Percentiles rank a stretch among this genome's conserved stretches.
These are phyloP conservation scores for Collybiopsis luxurians DNA, from an alignment of 768 basidiomycete genomes.

Conservation along the genomic window DNA sequence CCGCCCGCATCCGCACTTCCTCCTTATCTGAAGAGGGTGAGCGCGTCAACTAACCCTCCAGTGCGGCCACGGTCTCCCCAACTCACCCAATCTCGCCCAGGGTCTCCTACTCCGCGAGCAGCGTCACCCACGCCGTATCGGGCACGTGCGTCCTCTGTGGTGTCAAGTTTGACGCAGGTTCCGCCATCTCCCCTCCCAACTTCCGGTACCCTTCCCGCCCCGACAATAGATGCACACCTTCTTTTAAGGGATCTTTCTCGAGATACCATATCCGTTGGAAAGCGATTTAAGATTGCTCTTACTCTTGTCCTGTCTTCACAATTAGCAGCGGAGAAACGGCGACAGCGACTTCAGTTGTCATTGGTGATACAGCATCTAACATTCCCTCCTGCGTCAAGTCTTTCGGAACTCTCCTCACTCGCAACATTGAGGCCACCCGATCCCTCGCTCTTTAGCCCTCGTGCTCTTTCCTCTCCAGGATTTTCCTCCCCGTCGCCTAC, in stretches of 20 bases:
- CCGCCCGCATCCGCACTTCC: slow-evolving; percentile 73
- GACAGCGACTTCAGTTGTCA: slow-evolving; percentile 37
- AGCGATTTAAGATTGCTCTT: slow-evolving; percentile 58
- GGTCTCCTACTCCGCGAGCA: slow-evolving; percentile 47
- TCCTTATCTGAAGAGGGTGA: slow-evolving; percentile 64
- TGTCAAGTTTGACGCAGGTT: slow-evolving; percentile 31
- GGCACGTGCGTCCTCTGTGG: slow-evolving; percentile 39
- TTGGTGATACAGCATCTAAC: slow-evolving; percentile 69
- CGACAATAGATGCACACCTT: slow-evolving; percentile 58
- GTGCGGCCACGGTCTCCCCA: slow-evolving; percentile 62
- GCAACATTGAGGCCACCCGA: slow-evolving; percentile 24
- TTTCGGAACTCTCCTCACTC: slow-evolving; percentile 16
- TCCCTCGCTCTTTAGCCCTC: slow-evolving; percentile 32
- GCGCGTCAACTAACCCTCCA: slow-evolving; percentile 27
- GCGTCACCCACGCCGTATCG: slow-evolving; percentile 42
- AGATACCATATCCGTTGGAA: slow-evolving; percentile 44
- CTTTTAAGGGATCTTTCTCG: slow-evolving; percentile 49
- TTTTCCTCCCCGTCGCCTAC: slow-evolving; percentile 51
- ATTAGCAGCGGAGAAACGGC: slow-evolving; percentile 30
- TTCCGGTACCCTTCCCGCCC: slow-evolving; percentile 17
- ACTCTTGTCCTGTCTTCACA: slow-evolving; percentile 49
- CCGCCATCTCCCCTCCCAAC: slow-evolving; percentile 22
- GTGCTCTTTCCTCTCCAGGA: slow-evolving; percentile 42
- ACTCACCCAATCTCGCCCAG: slow-evolving; percentile 47
- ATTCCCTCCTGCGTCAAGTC: slow-evolving; percentile 26